Percentiles rank a stretch among this genome's conserved stretches.
Conservation (phyloP, 257 asterid species). For the Solanum paucissectum region DNA sequence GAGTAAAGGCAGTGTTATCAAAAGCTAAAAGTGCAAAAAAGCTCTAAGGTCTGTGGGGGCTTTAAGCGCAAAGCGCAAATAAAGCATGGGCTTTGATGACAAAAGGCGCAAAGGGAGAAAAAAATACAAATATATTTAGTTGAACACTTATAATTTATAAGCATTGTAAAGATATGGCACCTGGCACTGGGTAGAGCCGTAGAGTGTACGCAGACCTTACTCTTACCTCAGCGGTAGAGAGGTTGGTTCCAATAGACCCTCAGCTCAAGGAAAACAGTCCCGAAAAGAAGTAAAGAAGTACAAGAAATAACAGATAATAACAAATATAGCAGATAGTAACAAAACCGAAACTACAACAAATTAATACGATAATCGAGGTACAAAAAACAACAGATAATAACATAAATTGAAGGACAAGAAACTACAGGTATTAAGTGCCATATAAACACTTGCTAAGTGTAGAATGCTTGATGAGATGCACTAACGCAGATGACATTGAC, state of each 20-base stretch:
- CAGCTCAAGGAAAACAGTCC: not conserved
- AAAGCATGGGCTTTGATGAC: not conserved
- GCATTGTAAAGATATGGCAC: not conserved
- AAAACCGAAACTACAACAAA: not conserved
- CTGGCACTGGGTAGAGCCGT: not conserved
- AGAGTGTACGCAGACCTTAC: not conserved
- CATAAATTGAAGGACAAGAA: not conserved
- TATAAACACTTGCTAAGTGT: not conserved
- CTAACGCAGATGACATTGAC: not conserved
- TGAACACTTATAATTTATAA: not conserved
- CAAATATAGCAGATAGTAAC: not conserved
- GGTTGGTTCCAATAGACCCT: not conserved
- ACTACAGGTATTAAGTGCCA: not conserved
- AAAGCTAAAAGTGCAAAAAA: not conserved
- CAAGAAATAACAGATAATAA: not conserved
- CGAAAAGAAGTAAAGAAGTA: not conserved
- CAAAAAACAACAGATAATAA: not conserved
- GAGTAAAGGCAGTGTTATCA: not conserved
- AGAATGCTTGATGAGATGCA: not conserved
- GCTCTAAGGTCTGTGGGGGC: not conserved
- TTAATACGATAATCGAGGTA: not conserved
- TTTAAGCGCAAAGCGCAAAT: not conserved
- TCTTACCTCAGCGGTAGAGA: not conserved
- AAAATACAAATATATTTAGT: not conserved
- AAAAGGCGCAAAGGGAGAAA: not conserved